These are phyloP conservation scores for Pleurostoma richardsiae DNA, from an alignment of 2,329 filamentous ascomycete species.

Conservation along the genomic window DNA sequence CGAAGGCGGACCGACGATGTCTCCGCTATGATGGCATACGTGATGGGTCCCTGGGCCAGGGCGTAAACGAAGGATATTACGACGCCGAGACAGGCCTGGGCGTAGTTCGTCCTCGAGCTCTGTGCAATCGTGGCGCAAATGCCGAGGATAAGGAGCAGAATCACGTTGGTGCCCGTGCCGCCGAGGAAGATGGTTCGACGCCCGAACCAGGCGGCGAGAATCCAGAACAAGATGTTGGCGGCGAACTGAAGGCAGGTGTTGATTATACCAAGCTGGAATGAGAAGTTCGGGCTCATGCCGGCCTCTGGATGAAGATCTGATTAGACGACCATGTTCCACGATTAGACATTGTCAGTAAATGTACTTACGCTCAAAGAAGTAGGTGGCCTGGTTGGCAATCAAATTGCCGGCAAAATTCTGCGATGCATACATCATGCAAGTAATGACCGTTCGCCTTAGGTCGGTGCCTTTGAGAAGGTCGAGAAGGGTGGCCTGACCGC, in stretches of 20 bases:
- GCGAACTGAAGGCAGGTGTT: constrained; percentile 58
- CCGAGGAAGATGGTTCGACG: constrained; percentile 61
- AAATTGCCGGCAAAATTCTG: constrained; percentile 60
- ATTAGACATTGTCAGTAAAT: constrained; percentile 4
- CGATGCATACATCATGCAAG: constrained; percentile 51
- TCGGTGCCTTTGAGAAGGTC: constrained; percentile 53
- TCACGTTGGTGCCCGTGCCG: constrained; percentile 48
- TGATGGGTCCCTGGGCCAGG: constrained; percentile 56
- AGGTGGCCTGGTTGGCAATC: constrained; percentile 58
- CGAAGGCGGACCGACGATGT: constrained; percentile 61
- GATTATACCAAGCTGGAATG: constrained; percentile 60
- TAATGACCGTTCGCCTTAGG: constrained; percentile 46
- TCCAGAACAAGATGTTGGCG: constrained; percentile 63
- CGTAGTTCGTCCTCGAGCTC: constrained; percentile 35
- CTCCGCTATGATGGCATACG: constrained; percentile 64
- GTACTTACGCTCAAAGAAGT: constrained; percentile 49
- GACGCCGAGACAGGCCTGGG: constrained; percentile 58
- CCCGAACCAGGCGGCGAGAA: constrained; percentile 59
- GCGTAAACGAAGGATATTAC: constrained; percentile 63
- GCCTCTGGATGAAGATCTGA: constrained; percentile 40
- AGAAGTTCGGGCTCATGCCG: constrained; percentile 45
- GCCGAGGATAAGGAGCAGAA: constrained; percentile 53
- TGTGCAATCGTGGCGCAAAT: constrained; percentile 47
- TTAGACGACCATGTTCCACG: not conserved
- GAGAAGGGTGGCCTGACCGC: constrained; percentile 38